Evolutionary conservation across 179 eudicot genomes (phyloP).

Genomic region (Amaranthus tricolor): DNA sequence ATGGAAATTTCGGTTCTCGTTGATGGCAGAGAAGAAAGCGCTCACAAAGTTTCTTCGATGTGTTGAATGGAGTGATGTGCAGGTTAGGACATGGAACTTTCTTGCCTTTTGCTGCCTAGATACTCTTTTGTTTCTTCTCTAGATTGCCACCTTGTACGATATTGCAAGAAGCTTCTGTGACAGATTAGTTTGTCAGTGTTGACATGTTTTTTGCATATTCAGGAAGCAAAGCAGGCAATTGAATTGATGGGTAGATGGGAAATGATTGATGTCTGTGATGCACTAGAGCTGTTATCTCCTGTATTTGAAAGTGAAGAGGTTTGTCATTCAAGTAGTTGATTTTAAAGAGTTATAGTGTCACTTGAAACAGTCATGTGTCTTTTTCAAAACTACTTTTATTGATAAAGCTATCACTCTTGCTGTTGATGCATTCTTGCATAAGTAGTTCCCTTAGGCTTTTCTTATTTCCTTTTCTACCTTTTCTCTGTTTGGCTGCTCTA

Average conservation of each 20-base stretch:
- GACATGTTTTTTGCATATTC: constrained; percentile 33
- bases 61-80: constrained; percentile 99
- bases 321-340: constrained; percentile 22
- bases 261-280: constrained; percentile 94
- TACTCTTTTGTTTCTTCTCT: constrained; percentile 1
- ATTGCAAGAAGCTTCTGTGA: constrained; percentile 13
- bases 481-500: background rate
- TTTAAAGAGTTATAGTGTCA: background rate
- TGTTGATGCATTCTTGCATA: constrained; percentile 8
- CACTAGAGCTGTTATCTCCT: constrained; percentile 90
- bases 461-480: background rate
- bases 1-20: constrained; percentile 96
- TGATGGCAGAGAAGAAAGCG: constrained; percentile 94
- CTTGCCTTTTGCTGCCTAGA: constrained; percentile 11
- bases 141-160: background rate
- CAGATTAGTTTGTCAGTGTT: constrained; percentile 10
- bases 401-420: constrained; percentile 3
- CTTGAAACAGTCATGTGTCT: background rate
- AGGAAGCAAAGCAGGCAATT: constrained; percentile 97
- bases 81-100: constrained; percentile 39
- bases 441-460: background rate
- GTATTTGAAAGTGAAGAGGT: constrained; percentile 99
- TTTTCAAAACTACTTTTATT: background rate
- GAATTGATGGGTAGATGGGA: constrained; percentile 93
- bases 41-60: constrained; percentile 94